Base-by-base conservation (phyloP, 169 alveolate species). In the Amoebophrya sp. region DNA sequence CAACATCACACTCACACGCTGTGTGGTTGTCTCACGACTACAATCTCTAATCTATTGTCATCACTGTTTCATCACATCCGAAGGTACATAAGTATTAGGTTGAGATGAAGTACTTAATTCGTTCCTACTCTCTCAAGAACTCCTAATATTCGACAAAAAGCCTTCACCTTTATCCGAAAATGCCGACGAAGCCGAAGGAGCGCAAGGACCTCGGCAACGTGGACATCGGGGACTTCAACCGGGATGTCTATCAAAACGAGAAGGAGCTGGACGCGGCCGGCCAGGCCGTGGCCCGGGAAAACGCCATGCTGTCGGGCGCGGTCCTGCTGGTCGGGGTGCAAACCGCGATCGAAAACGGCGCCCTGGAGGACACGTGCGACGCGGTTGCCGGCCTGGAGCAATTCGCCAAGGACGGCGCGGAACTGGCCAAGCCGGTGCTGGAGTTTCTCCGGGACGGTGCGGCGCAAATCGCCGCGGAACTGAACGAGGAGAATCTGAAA, bases 131-230 rank as follows among this genome's bases (percentile, higher is more conserved):
- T n/a, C n/a, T n/a, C n/a, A n/a, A n/a, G n/a, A n/a, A n/a, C n/a
- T n/a, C n/a, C n/a, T n/a, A n/a, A n/a, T n/a, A n/a, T n/a, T n/a
- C n/a, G n/a, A n/a, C n/a, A n/a, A n/a, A n/a, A n/a, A n/a, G n/a
- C n/a, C n/a, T n/a, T n/a, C n/a, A n/a, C n/a, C n/a, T n/a, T n/a
- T n/a, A n/a, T n/a, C n/a, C n/a, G n/a, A 25, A 25, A 25, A 66
- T 12, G 83, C 83, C 83, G 83, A 66, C 1, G 83, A n/a, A 18
- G 83, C 38, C 83, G 83, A 66, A 66, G 83, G 10, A 66, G 83
- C 54, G 12, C 54, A 66, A 66, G 83, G 83, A 66, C 35, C 35
- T 66, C 38, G 83, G 83, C 83, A 66, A 66, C 18, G 83, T 66
- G 35, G 83, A 66, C 38, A 25, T 66, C 83, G 83, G 83, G 35